Base-by-base conservation (phyloP, 1,284 basidiomycete species). In the Pholiota adiposa region DNA sequence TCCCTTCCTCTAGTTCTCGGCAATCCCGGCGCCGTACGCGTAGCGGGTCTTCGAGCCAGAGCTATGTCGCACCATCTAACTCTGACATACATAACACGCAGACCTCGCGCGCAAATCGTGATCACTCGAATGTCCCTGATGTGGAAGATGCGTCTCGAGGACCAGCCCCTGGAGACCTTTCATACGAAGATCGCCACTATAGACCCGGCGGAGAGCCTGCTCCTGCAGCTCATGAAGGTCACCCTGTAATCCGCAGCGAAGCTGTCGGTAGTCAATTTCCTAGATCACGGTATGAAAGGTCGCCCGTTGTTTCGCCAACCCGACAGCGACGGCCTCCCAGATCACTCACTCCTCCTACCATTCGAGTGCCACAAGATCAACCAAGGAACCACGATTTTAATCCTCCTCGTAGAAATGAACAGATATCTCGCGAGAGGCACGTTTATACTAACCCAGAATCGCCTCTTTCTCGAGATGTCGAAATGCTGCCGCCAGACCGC, bases 131-230 rank as follows among this genome's bases (percentile, higher is more conserved):
- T 69, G 69, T 59, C 21, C 49, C 49, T 33, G 63, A 58, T 7
- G 31, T 49, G 16, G 56, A 59, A 43, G 57, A 61, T 44, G 25
- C 31, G 25, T 41, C 7, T 58, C 50, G 36, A 58, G 57, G 40
- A 41, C 58, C 41, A 36, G 54, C n/a, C 46, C 44, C 57, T 57
- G 54, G 60, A 55, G 64, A 69, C 71, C 75, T 85, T 51, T 78
- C 81, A 5, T 86, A 83, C 58, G 75, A 81, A 48, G 88, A 89
- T 70, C 83, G 88, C 34, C 86, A 89, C 70, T 89, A 90, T 69
- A 81, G 86, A 54, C 85, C 87, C 27, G 70, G 65, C 27, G 71
- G 64, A 27, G 66, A 64, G 29, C 75, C 52, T n/a, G 41, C 58
- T 54, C 27, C 60, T 40, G 18, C 50, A n/a, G 23, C 59, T 56